A percentile compares a stretch with the other conserved stretches of the same genome.
Conservation (phyloP, 1,284 basidiomycete genomes). For the Thelephora terrestris region DNA sequence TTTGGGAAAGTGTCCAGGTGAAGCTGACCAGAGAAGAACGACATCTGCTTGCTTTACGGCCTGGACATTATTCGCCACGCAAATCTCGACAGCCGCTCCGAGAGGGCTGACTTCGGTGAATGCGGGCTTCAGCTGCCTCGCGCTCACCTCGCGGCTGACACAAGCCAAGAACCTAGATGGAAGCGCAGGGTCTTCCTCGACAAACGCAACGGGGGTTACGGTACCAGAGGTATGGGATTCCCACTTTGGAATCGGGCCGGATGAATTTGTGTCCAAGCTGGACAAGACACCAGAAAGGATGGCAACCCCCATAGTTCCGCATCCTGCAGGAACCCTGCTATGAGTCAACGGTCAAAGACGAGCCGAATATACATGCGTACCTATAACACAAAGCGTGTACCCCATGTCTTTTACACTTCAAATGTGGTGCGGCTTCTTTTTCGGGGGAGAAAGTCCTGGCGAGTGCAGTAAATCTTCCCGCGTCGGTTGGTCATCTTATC, state of each 20-base stretch:
- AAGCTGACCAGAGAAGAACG: slow-evolving; percentile 72
- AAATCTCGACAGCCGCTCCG: slow-evolving; percentile 60
- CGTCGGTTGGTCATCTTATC: neutral
- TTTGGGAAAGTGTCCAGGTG: neutral
- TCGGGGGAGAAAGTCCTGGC: too few species aligned
- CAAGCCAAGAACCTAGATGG: slow-evolving; percentile 86
- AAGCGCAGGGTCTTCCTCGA: slow-evolving; percentile 49
- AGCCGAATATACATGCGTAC: slow-evolving; percentile 20
- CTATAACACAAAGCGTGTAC: slow-evolving; percentile 53
- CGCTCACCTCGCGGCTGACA: slow-evolving; percentile 75
- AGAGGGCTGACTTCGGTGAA: slow-evolving; percentile 52
- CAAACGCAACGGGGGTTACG: slow-evolving; percentile 54
- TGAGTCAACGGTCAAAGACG: too few species aligned
- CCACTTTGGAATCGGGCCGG: slow-evolving; percentile 41
- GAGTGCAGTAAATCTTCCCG: too few species aligned
- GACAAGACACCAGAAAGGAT: slow-evolving; percentile 86
- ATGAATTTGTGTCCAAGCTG: slow-evolving; percentile 48
- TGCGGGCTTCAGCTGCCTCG: slow-evolving; percentile 53
- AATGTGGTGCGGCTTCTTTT: too few species aligned
- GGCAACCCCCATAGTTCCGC: slow-evolving; percentile 98
- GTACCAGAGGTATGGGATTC: slow-evolving; percentile 81
- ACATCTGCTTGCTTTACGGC: slow-evolving; percentile 76
- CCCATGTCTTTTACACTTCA: slow-evolving; percentile 30
- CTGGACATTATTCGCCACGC: slow-evolving; percentile 60
- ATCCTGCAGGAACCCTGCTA: slow-evolving; percentile 44